Conservation (phyloP, 768 basidiomycete species). For the Rhodotorula graminis region DNA sequence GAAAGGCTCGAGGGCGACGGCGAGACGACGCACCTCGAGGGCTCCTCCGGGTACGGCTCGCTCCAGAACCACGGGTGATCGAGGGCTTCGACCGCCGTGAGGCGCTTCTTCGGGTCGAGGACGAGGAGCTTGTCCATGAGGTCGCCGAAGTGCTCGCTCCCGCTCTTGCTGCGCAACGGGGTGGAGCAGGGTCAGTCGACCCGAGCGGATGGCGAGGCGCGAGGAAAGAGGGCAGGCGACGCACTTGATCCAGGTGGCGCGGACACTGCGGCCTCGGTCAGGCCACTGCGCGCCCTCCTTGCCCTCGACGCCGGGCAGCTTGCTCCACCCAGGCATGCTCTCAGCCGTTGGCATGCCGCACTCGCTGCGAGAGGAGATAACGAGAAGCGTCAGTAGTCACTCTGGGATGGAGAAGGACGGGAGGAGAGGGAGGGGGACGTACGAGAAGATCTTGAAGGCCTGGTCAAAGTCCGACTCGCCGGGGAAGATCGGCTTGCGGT, state of each 20-base stretch:
- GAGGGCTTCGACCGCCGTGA: conserved; percentile 78
- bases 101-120: conserved; percentile 74
- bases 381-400: neutral
- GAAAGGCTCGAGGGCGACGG: neutral
- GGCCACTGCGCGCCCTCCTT: neutral
- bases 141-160: conserved; percentile 52
- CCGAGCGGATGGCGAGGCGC: neutral
- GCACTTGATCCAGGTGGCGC: conserved; percentile 7
- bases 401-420: neutral
- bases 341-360: conserved; percentile 61
- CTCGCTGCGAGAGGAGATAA: neutral
- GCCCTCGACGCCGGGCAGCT: conserved; percentile 48
- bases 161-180: neutral
- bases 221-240: neutral
- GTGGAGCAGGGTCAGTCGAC: neutral
- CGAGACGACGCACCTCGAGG: conserved; percentile 6
- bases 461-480: conserved; percentile 90
- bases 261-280: neutral
- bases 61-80: conserved; percentile 95
- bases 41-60: conserved; percentile 54
- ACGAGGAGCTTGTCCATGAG: conserved; percentile 74
- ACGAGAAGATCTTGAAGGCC: conserved; percentile 74
- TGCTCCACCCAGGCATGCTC: conserved; percentile 48
- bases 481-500: conserved; percentile 74
- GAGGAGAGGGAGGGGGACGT: neutral